Evolutionary conservation across 495 filamentous ascomycete species (phyloP), one percentile per base, ranked within the genome.

Genomic region (Lindgomyces ingoldianus): DNA sequence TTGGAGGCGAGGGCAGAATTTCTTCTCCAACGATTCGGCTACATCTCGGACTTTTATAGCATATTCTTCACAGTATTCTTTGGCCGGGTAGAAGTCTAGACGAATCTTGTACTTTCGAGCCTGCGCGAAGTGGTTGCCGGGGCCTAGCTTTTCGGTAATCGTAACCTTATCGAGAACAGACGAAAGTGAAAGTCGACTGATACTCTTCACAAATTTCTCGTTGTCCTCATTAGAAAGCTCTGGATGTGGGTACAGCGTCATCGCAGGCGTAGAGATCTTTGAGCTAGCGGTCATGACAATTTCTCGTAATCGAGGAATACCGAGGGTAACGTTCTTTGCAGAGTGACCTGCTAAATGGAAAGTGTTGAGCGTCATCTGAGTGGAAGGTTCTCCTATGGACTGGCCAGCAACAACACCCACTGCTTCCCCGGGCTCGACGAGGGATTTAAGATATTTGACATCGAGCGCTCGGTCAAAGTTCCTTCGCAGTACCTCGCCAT

Each of bases 321-420:
- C 94, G 22, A 98, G 84, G 3, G 94, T 99, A 70, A 99, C 94
- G 82, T 99, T 99, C 83, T 96, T 97, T 19, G 95, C 87, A 22
- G 93, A 89, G 81, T 98, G 95, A 74, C 94, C 94, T 71, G 94
- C 94, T 83, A 99, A 91, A 84, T 99, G 94, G 86, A 98, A 98
- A 25, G 94, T 98, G 74, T 98, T 98, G 53, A 98, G 78, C n/a
- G 94, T 99, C 95, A 99, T 98, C 75, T 99, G 94, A 12, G 94
- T 99, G 16, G 91, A 96, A 9, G 95, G 94, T 74, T 98, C 95
- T 70, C 94, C 94, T 50, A 99, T 86, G 36, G 93, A 96, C 78
- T 99, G 94, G 42, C 92, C 92, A 48, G 94, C 94, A 42, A 98
- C 90, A 67, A 99, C 93, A 54, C 94, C 94, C 22, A 99, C 92